A percentile compares a stretch with the other conserved stretches of the same genome.
Conservation (phyloP, 768 basidiomycete genomes). For the Leccinum broughii region DNA sequence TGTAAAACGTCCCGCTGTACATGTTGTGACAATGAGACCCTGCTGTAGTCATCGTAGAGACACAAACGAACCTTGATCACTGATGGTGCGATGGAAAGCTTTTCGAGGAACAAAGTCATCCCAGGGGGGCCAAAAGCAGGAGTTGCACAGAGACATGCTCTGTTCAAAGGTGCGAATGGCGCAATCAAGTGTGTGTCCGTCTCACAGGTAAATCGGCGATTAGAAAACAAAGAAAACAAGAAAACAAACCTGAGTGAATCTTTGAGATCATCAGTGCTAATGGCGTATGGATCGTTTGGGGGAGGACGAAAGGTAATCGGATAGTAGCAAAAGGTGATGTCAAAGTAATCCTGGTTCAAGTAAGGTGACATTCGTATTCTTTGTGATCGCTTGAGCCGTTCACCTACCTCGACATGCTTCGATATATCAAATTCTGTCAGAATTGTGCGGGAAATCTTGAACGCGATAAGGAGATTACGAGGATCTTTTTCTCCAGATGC, state of each 20-base stretch:
- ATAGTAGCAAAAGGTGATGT: conserved; percentile 97
- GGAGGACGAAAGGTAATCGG: conserved; percentile 96
- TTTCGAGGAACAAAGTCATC: conserved; percentile 88
- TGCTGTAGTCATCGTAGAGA: neutral
- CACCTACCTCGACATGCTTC: conserved; percentile 70
- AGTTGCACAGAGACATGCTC: conserved; percentile 77
- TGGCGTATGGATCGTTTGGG: conserved; percentile 90
- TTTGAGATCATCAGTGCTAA: conserved; percentile 85
- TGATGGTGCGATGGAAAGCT: conserved; percentile 79
- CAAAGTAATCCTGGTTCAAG: conserved; percentile 75
- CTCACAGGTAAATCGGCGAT: conserved; percentile 2
- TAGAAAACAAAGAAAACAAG: neutral
- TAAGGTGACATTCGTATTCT: neutral
- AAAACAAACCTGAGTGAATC: conserved; percentile 57
- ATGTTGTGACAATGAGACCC: conserved; percentile 4
- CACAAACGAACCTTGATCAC: conserved; percentile 65
- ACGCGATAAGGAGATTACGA: conserved; percentile 86
- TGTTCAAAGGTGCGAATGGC: neutral
- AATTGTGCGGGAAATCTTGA: conserved; percentile 84
- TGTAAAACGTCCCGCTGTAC: conserved; percentile 83
- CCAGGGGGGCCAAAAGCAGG: conserved; percentile 83
- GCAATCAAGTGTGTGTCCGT: neutral
- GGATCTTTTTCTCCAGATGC: conserved; percentile 98
- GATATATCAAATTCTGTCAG: conserved; percentile 85
- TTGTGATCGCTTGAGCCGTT: neutral